Percentiles rank a stretch among this genome's conserved stretches.
These are phyloP conservation scores for Erigeron canadensis DNA, from an alignment of 129 eudicot species.

Conservation along the genomic window DNA sequence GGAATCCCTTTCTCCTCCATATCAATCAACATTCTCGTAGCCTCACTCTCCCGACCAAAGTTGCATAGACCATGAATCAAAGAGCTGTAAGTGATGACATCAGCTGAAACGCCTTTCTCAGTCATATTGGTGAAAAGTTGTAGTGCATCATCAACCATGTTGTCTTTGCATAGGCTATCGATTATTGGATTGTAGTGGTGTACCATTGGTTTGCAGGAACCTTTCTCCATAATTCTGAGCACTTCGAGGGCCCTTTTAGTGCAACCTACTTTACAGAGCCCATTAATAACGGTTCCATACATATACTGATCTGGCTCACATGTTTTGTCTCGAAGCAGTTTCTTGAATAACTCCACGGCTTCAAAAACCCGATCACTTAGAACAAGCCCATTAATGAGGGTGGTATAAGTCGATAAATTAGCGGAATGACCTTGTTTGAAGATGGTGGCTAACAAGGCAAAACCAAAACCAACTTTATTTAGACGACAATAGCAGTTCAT, in stretches of 20 bases:
- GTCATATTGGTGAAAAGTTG: conserved; percentile 25
- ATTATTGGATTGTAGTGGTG: conserved; percentile 29
- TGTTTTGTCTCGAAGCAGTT: conserved; percentile 10
- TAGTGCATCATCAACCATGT: conserved; percentile 35
- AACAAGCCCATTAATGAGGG: conserved; percentile 37
- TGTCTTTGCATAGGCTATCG: conserved; percentile 34
- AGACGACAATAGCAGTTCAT: conserved; percentile 35
- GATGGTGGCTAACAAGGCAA: no score
- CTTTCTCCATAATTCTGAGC: conserved; percentile 26
- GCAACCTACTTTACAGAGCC: conserved; percentile 35
- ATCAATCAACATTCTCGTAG: no score
- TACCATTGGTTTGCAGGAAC: conserved; percentile 24
- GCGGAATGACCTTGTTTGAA: conserved; percentile 1
- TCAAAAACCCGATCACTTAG: conserved; percentile 15
- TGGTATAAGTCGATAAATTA: conserved; percentile 24
- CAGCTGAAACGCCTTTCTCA: conserved; percentile 27
- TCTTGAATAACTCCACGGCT: conserved; percentile 35
- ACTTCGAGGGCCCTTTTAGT: background rate
- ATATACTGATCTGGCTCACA: conserved; percentile 32
- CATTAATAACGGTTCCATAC: conserved; percentile 34
- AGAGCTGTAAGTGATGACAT: conserved; percentile 38
- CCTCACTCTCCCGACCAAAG: no score
- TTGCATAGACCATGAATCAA: conserved; percentile 5
- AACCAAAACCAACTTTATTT: conserved; percentile 12
- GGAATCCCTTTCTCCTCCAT: no score